Base-by-base conservation (phyloP, 225 moss, liverwort and hornwort species). In the Sphagnum contortum region DNA sequence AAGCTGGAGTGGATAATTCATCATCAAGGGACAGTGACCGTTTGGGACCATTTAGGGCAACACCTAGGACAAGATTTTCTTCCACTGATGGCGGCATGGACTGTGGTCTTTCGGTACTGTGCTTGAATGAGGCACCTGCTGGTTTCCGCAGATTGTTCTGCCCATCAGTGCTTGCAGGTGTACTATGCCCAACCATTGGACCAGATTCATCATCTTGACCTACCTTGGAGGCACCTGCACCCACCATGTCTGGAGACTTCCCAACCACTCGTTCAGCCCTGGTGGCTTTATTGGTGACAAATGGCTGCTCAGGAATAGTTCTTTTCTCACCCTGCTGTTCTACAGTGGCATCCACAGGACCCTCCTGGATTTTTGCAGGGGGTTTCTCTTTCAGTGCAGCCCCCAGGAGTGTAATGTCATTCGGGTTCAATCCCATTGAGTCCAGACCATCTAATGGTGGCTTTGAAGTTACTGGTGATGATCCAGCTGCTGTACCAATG, bases 41-140 rank as follows among this genome's bases (percentile, higher is more conserved):
- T 71, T 87, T 82, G 4, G 86, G 79, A 45, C 86, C 83, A 44
- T 83, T 75, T 51, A 87, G 75, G 48, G 73, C 83, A 47, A 87
- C 83, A 63, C 86, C 86, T 6, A 86, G 68, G 11, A 86, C 57
- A 3, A 71, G 14, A 45, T 66, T 66, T 3, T 66, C 65, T 48
- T 64, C 70, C 3, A 62, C 51, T 55, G 55, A 47, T 11, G 6
- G 60, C 1, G 55, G 46, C 54, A 48, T 69, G 44, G 69, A 50
- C 69, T 62, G 69, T 12, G 12, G 51, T 11, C 9, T 8, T 29
- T 4, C 49, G 29, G 29, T 29, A 29, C 29, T 29, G 29, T 29
- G 29, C 29, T 29, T 29, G 29, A 29, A 29, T 29, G 29, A 29
- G 29, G 29, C 29, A 29, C 29, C 29, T 29, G 29, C 29, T 29